phyloP scores from a whole-genome alignment of 2,329 filamentous ascomycete species.

The Xylariaceae sp. region DNA sequence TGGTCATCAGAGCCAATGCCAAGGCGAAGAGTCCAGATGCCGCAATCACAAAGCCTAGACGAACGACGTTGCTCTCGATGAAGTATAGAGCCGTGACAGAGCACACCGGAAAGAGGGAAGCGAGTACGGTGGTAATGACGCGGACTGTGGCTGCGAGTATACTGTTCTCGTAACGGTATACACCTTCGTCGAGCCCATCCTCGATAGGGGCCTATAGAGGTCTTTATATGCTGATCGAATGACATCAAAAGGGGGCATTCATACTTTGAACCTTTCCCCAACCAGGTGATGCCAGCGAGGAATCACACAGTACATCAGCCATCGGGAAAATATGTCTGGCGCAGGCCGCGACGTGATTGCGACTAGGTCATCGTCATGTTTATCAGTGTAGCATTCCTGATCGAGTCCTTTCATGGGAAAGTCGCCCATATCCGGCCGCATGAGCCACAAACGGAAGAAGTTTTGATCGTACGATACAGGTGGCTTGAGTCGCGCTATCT shows the following conservation, averaged over 20 bases:
- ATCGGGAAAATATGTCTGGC: not conserved
- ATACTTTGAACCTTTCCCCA: not conserved
- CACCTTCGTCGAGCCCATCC: not conserved
- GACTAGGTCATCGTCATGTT: not conserved
- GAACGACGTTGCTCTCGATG: constrained; percentile 1
- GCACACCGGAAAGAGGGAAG: not conserved
- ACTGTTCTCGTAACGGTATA: constrained; percentile 1
- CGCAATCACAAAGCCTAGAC: not conserved
- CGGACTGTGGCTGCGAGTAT: not conserved
- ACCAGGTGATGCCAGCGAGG: not conserved
- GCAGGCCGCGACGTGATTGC: not conserved
- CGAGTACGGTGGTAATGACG: not conserved
- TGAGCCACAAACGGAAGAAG: not conserved
- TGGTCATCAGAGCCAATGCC: not conserved
- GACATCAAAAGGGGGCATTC: not conserved
- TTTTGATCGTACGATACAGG: not conserved
- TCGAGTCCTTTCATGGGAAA: not conserved
- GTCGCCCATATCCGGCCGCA: not conserved
- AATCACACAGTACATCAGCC: not conserved
- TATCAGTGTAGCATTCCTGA: not conserved
- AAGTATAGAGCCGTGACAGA: constrained; percentile 1
- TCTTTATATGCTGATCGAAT: not conserved
- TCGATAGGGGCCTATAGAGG: not conserved
- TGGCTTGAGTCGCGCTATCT: not conserved
- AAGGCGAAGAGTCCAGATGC: not conserved